phyloP scores from a whole-genome alignment of 1,139 yeast genomes.

The Debaryomyces sp. region DNA sequence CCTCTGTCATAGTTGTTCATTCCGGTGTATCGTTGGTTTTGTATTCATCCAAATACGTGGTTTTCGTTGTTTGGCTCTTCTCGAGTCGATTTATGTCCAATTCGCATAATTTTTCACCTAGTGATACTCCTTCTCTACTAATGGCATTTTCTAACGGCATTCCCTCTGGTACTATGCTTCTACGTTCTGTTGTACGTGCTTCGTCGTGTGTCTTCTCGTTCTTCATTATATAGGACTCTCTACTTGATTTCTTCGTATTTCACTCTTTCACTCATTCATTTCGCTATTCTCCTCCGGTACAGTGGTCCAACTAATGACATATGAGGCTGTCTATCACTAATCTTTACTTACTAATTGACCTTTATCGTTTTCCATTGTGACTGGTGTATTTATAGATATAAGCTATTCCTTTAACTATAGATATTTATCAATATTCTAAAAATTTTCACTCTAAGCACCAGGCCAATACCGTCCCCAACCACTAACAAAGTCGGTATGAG shows the following conservation, averaged over 20 bases:
- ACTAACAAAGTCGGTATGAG: slow-evolving; percentile 9
- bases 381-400: slow-evolving; percentile 24
- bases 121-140: neutral
- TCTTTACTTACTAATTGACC: slow-evolving; percentile 91
- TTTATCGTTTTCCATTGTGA: slow-evolving; percentile 99
- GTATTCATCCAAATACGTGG: neutral
- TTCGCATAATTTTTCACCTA: neutral
- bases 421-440: slow-evolving; percentile 14
- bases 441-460: slow-evolving; percentile 20
- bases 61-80: neutral
- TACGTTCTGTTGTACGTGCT: neutral
- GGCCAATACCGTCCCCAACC: slow-evolving; percentile 8
- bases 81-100: neutral
- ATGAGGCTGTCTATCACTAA: neutral
- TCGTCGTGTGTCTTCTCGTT: neutral
- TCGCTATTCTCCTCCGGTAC: neutral
- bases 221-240: neutral
- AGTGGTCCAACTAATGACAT: neutral
- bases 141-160: neutral
- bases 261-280: neutral
- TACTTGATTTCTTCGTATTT: neutral
- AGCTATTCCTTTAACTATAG: slow-evolving; percentile 10
- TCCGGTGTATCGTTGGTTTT: neutral
- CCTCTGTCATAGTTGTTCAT: neutral
- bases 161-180: neutral